Conservation (phyloP, 805 yeast genomes). For the Candida awuae region DNA sequence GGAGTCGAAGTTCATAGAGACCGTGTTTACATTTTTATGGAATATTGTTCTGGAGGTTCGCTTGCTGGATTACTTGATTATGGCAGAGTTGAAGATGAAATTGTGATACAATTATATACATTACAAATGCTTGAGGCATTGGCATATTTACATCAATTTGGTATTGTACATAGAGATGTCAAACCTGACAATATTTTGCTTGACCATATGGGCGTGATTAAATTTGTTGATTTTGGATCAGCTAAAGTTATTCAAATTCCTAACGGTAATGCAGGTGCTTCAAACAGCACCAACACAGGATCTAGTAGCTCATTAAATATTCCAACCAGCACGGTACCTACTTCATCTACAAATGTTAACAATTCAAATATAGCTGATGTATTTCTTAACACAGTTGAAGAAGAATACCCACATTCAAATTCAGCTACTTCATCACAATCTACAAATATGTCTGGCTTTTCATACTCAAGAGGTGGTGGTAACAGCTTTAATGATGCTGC, state of each 20-base stretch:
- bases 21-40: constrained; percentile 93
- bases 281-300: constrained; percentile 8
- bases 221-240: constrained; percentile 96
- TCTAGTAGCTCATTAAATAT: constrained; percentile 2
- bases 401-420: constrained; percentile 9
- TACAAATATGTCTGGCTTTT: background rate
- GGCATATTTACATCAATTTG: constrained; percentile 88
- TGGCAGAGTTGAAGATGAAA: constrained; percentile 92
- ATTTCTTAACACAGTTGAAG: constrained; percentile 1
- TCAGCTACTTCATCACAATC: constrained; percentile 1
- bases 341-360: background rate
- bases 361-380: too few relatives aligned
- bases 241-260: constrained; percentile 74
- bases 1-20: constrained; percentile 98
- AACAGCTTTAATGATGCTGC: background rate
- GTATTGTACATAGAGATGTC: constrained; percentile 93
- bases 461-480: background rate
- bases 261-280: constrained; percentile 2
- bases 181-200: constrained; percentile 90
- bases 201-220: constrained; percentile 88
- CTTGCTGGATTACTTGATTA: constrained; percentile 76
- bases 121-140: constrained; percentile 91
- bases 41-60: constrained; percentile 94
- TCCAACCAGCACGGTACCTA: background rate
- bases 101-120: constrained; percentile 83